These are phyloP conservation scores for Orbilia brochopaga DNA, from an alignment of 2,329 filamentous ascomycete species.

Conservation along the genomic window DNA sequence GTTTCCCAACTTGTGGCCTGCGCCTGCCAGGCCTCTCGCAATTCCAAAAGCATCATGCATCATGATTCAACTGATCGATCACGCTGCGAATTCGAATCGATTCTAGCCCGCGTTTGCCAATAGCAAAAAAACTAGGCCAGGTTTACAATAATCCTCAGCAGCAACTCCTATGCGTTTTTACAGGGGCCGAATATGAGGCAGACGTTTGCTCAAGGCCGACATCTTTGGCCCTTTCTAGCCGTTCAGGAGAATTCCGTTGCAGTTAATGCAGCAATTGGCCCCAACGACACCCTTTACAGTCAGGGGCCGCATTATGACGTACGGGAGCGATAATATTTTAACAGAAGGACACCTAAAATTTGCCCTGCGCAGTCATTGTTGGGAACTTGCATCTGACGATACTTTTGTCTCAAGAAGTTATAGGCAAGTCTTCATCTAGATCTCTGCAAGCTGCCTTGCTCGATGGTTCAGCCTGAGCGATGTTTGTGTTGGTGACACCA, in stretches of 20 bases:
- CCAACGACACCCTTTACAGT: background rate
- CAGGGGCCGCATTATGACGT: conserved; percentile 2
- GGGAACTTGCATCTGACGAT: background rate
- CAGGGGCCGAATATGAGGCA: background rate
- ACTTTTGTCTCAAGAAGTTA: background rate
- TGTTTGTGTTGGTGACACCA: conserved; percentile 3
- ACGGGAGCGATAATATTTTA: background rate
- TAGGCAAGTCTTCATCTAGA: background rate
- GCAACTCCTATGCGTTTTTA: background rate
- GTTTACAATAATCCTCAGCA: background rate
- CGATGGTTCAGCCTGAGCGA: background rate
- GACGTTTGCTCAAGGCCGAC: background rate
- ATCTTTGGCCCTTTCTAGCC: background rate
- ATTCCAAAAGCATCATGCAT: background rate
- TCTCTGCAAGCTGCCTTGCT: background rate
- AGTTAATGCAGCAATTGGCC: background rate
- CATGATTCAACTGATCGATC: background rate
- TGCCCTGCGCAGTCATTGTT: background rate
- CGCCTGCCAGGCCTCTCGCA: background rate
- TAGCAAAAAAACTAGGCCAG: background rate
- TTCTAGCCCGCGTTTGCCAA: background rate
- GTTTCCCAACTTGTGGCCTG: background rate
- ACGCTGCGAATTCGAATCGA: conserved; percentile 9
- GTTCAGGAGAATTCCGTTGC: conserved; percentile 7
- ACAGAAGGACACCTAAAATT: background rate